Evolutionary conservation across 495 filamentous ascomycete species (phyloP).

Genomic region (Recurvomyces mirabilis): DNA sequence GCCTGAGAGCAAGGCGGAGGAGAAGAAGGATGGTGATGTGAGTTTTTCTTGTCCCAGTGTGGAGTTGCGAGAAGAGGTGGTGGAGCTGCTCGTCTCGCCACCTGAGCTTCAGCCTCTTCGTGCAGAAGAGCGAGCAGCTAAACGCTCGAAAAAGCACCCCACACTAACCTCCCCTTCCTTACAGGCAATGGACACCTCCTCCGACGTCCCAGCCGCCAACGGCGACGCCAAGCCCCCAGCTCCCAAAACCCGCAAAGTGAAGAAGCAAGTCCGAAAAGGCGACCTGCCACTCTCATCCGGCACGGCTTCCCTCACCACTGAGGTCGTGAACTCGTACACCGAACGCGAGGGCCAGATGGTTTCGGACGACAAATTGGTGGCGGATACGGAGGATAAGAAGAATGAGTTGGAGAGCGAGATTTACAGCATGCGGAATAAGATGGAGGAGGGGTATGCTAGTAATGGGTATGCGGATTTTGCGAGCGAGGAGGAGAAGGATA

Average conservation of each 20-base stretch:
- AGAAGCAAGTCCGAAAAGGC: conserved; percentile 98
- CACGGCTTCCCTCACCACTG: conserved; percentile 64
- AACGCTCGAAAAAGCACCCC: conserved; percentile 20
- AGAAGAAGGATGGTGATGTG: conserved; percentile 50
- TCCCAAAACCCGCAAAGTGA: conserved; percentile 93
- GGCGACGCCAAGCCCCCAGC: conserved; percentile 51
- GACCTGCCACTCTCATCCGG: conserved; percentile 80
- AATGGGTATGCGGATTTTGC: conserved; percentile 65
- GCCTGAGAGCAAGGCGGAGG: conserved; percentile 43
- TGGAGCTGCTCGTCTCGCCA: background rate
- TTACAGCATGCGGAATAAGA: conserved; percentile 89
- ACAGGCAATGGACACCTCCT: conserved; percentile 91
- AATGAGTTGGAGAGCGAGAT: conserved; percentile 97
- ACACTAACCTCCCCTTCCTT: conserved; percentile 12
- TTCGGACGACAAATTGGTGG: conserved; percentile 96
- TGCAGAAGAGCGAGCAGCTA: conserved; percentile 13
- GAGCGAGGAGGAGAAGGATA: conserved; percentile 84
- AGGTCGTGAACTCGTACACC: conserved; percentile 48
- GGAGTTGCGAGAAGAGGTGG: background rate
- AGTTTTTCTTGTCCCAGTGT: conserved; percentile 23
- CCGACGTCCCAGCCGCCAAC: too few species aligned
- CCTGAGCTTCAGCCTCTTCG: background rate
- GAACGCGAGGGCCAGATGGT: conserved; percentile 86
- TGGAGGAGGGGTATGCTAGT: conserved; percentile 53
- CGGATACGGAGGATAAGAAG: conserved; percentile 98